Evolutionary conservation across 1,284 basidiomycete genomes (phyloP), one percentile per base, ranked within the genome.

Genomic region (Ustilago esculenta): DNA sequence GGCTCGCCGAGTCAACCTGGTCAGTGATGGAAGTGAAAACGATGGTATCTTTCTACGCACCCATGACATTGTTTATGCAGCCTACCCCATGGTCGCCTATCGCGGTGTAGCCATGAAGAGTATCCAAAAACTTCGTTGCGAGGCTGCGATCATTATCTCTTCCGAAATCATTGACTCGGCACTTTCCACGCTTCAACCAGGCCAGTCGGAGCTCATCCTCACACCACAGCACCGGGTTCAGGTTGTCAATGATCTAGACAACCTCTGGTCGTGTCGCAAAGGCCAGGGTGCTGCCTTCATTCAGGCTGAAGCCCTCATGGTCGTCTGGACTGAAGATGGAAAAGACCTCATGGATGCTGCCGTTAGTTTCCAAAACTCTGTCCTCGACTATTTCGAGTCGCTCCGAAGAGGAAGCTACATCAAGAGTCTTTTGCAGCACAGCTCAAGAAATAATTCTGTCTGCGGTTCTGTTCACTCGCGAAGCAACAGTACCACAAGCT

Each of bases 211-310:
- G 56, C 55, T 75, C 12, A 57, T 61, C 15, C 55, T 75, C 33
- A 61, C 65, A 15, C 44, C 72, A 11, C 46, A 51, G 12, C 53
- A 72, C 20, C 45, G 60, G n/a, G 54, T 75, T 4, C 72, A 75
- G 46, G 59, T 65, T 33, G 45, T 72, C 60, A 54, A 89, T 59
- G 86, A 84, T 21, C 87, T 91, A 74, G 78, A 81, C 45, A 84
- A 87, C 59, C 84, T 92, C 9, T 86, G 87, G 11, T 84, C 85
- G 21, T 90, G 90, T 2, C 88, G 91, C 75, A 91, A 90, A 82
- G 90, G 91, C 69, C 90, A 92, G 75, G 89, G 89, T 63, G 90
- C 87, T 18, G 90, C 90, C n/a, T 92, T 92, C 82, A 86, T 92
- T 57, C 87, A 90, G 34, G 88, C 89, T 76, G 90, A 92, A 73